Base-by-base conservation (phyloP, 2,329 filamentous ascomycete species). In the Aspergillus ibericus region DNA sequence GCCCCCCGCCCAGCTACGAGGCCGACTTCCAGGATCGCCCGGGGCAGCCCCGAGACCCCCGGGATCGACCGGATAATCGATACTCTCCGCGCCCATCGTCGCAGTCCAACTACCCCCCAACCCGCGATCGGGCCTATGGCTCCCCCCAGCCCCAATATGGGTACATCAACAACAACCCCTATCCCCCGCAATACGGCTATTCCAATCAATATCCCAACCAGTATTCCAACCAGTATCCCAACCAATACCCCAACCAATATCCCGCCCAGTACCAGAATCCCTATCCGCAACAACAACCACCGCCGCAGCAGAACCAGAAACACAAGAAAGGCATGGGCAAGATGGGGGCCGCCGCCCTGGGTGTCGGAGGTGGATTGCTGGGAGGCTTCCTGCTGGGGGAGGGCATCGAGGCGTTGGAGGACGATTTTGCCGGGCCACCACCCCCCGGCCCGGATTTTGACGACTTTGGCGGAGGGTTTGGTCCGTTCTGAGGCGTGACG, bases 361-460 rank as follows among this genome's bases (percentile, higher is more conserved):
- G 51, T 2, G 34, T 53, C 22, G 51, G 51, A 5, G 51, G 51
- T 22, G 51, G 51, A 3, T 29, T 53, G 36, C 51, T 53, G n/a
- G 51, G 51, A 9, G 51, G 51, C 12, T 34, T 53, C 12, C 25
- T 53, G 18, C 51, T 53, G 36, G 51, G 51, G 10, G 51, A 53
- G 38, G 51, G 51, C 13, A 44, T 53, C 6, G 51, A 53, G 36
- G 36, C 38, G 16, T 20, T 53, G 25, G 38, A 53, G 36, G n/a
- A 53, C 15, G 51, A 53, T 10, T 53, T 53, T 32, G 22, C 16
- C 12, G 36, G 25, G 1, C 51, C 51, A 2, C 49, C 49, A 25
- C 49, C 49, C 12, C 49, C 49, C 2, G 49, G 48, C 15, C 48
- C 48, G n/a, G 48, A 51, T n/a, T 51, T 51, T 22, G 49, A 9